Conservation (phyloP, 352 stramenopile genomes). For the Phytophthora crassamura region DNA sequence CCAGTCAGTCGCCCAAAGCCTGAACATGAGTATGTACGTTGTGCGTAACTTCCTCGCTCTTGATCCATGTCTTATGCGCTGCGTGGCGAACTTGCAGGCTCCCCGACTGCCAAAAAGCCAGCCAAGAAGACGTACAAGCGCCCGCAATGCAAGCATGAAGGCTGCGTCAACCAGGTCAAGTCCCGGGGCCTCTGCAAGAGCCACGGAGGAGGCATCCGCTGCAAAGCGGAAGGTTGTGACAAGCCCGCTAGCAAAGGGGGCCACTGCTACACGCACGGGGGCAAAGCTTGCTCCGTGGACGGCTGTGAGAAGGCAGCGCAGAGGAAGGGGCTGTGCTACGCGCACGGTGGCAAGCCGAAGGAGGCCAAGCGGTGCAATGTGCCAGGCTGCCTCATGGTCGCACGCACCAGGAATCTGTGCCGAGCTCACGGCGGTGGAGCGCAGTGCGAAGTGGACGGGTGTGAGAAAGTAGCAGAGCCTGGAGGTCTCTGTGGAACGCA, state of each 20-base stretch:
- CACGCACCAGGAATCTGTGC: conserved; percentile 24
- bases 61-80: no score
- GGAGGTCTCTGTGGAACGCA: conserved; percentile 26
- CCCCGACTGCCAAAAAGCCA: neutral
- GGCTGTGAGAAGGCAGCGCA: conserved; percentile 26
- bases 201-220: conserved; percentile 34
- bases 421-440: conserved; percentile 27
- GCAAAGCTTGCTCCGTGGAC: conserved; percentile 28
- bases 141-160: conserved; percentile 26
- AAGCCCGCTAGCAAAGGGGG: conserved; percentile 24
- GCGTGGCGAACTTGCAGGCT: neutral
- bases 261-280: conserved; percentile 30
- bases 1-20: no score
- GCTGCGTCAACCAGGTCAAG: conserved; percentile 34
- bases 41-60: no score
- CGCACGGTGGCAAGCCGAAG: conserved; percentile 28
- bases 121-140: conserved; percentile 23
- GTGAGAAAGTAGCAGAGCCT: conserved; percentile 27
- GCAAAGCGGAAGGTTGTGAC: conserved; percentile 27
- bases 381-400: conserved; percentile 25
- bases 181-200: conserved; percentile 35
- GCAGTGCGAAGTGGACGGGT: conserved; percentile 23
- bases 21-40: no score
- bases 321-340: conserved; percentile 29
- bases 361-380: conserved; percentile 26